phyloP scores from a whole-genome alignment of 345 rosid species.

The Balakata baccata region DNA sequence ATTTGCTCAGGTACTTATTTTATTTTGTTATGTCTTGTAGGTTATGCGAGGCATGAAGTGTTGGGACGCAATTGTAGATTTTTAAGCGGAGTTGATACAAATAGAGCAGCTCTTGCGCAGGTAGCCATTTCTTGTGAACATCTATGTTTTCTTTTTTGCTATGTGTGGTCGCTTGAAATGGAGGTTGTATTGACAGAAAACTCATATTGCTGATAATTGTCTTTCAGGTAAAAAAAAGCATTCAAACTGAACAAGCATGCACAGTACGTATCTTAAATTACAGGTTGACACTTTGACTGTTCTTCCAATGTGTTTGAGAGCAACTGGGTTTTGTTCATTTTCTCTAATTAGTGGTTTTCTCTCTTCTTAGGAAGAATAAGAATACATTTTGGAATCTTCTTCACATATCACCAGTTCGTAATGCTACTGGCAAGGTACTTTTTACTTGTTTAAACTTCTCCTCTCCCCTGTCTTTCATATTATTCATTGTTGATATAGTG shows the following conservation, averaged over 20 bases:
- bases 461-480: neutral
- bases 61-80: slow-evolving; percentile 72
- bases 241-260: slow-evolving; percentile 64
- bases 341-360: slow-evolving; percentile 12
- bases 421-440: slow-evolving; percentile 93
- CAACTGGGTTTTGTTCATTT: neutral
- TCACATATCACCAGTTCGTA: slow-evolving; percentile 86
- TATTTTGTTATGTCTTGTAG: slow-evolving; percentile 31
- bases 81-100: slow-evolving; percentile 69
- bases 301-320: slow-evolving; percentile 17
- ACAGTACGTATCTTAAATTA: slow-evolving; percentile 89
- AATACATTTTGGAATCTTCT: slow-evolving; percentile 87
- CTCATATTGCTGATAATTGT: slow-evolving; percentile 9
- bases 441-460: slow-evolving; percentile 11
- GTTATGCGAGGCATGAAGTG: slow-evolving; percentile 80
- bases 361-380: slow-evolving; percentile 65
- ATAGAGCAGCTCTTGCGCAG: slow-evolving; percentile 49
- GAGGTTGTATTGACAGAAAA: slow-evolving; percentile 12
- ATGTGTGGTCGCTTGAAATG: slow-evolving; percentile 2
- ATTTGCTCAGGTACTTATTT: slow-evolving; percentile 15
- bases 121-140: slow-evolving; percentile 29
- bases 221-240: slow-evolving; percentile 65
- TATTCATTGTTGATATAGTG: slow-evolving; percentile 1
- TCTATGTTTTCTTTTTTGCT: neutral
- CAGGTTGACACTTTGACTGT: slow-evolving; percentile 66